A percentile compares a stretch with the other conserved stretches of the same genome.
These are phyloP conservation scores for Brasilioporus rufonigricans DNA, from an alignment of 768 basidiomycete species.

Conservation along the genomic window DNA sequence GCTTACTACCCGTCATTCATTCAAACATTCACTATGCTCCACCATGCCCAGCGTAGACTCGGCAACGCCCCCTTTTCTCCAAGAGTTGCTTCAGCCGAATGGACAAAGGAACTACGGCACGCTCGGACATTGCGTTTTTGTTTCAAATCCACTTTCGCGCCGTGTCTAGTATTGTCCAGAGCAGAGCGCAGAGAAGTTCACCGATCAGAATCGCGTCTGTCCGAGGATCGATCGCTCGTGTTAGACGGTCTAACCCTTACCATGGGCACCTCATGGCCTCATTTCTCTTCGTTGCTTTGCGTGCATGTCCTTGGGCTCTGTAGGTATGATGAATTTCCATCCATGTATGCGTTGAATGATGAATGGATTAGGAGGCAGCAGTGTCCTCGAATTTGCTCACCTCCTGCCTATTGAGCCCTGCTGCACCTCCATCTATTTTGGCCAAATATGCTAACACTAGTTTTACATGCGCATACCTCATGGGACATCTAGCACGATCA, in stretches of 20 bases:
- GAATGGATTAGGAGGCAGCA: not conserved
- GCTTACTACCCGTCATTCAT: not conserved
- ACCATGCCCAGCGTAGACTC: not conserved
- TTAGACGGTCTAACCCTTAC: not conserved
- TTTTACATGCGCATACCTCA: constrained; percentile 10
- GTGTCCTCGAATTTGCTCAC: not conserved
- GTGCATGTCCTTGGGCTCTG: not conserved
- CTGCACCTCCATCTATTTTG: not conserved
- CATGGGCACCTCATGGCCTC: constrained; percentile 1
- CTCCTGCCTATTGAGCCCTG: not conserved
- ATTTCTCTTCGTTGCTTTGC: not conserved
- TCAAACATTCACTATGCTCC: not conserved
- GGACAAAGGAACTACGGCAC: not conserved
- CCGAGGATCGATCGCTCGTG: constrained; percentile 15
- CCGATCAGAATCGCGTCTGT: not conserved
- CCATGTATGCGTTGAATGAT: not conserved
- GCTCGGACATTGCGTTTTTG: not conserved
- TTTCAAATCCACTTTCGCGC: constrained; percentile 4
- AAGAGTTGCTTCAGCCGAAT: not conserved
- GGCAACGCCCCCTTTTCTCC: not conserved
- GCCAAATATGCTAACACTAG: not conserved
- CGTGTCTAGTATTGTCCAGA: not conserved
- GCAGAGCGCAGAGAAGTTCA: not conserved
- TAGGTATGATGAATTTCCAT: not conserved
- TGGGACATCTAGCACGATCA: not conserved